Base-by-base conservation (phyloP, 1,139 yeast genomes). In the Hansenula anomala region DNA sequence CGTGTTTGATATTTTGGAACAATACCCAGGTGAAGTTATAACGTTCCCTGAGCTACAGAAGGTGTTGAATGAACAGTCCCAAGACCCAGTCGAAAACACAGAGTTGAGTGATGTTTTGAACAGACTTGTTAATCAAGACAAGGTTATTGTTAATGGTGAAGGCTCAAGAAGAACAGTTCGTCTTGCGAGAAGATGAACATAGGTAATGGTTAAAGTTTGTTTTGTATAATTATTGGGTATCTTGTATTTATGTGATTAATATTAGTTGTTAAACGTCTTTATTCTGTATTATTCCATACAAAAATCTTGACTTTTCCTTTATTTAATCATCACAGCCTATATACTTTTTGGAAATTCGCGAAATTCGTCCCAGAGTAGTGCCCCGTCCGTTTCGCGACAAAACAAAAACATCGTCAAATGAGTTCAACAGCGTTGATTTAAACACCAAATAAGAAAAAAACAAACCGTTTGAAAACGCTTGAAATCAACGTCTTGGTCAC, bases 61-160 rank as follows among this genome's bases (percentile, higher is more conserved):
- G 34, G 74, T 71, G 48, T 61, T 89, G 45, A 85, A 84, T 53
- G 96, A 87, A 41, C 77, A 77, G 46, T 73, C 84, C 15, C 75
- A 84, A 17, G 72, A 73, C 38, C 71, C 80, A 41, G 80, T 89
- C 9, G 96, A 88, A 51, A 75, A 80, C 52, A 57, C 66, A 36
- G 96, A 87, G 41, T 67, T 90, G 37, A 71, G 78, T 30, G 90
- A 80, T 34, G 81, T 80, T 3, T 58, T 90, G 41, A 71, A 80
- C 43, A 70, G 87, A 43, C 69, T 90, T 50, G 85, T 73, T 43
- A 85, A 79, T 44, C 97, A 89, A 55, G 90, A 89, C 36, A 76
- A 76, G 54, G 62, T 90, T 22, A 70, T 76, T 6, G 80, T 86
- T 36, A 67, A 78, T 33, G 96, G 96, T 16, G 88, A 82, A 43